phyloP scores from a whole-genome alignment of 805 yeast species.

The Teunomyces funiuensis region DNA sequence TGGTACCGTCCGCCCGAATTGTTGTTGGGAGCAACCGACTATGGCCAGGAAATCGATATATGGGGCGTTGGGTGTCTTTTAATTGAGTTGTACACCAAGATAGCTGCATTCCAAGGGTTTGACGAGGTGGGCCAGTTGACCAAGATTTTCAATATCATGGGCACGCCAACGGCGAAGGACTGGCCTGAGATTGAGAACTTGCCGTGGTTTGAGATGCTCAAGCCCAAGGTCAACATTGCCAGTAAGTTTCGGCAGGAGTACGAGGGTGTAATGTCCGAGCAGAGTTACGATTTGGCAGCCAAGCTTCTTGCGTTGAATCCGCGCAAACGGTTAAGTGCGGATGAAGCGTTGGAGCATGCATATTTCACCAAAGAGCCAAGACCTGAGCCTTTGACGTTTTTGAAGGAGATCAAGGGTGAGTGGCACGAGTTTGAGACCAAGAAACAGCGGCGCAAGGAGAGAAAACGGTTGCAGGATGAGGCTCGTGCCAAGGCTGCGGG shows the following conservation, averaged over 20 bases:
- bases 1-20: slow-evolving; percentile 99
- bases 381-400: slow-evolving; percentile 57
- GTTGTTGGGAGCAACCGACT: slow-evolving; percentile 83
- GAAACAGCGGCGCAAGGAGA: slow-evolving; percentile 58
- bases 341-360: slow-evolving; percentile 63
- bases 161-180: slow-evolving; percentile 67
- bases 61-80: slow-evolving; percentile 97
- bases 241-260: slow-evolving; percentile 31
- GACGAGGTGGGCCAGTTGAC: slow-evolving; percentile 85
- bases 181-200: slow-evolving; percentile 81
- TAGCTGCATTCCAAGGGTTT: slow-evolving; percentile 80
- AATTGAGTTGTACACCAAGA: slow-evolving; percentile 72
- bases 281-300: slow-evolving; percentile 64
- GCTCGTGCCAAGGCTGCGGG: slow-evolving; percentile 7
- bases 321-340: slow-evolving; percentile 60
- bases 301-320: slow-evolving; percentile 72
- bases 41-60: slow-evolving; percentile 87
- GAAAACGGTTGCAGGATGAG: slow-evolving; percentile 39
- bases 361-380: slow-evolving; percentile 73
- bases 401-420: slow-evolving; percentile 68
- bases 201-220: slow-evolving; percentile 91
- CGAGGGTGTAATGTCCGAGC: slow-evolving; percentile 20
- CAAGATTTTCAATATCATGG: slow-evolving; percentile 79
- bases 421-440: slow-evolving; percentile 98
- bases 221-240: slow-evolving; percentile 49